A percentile compares a stretch with the other conserved stretches of the same genome.
Evolutionary conservation across 306 rosid genomes (phyloP).

Genomic region (Styphnolobium japonicum): DNA sequence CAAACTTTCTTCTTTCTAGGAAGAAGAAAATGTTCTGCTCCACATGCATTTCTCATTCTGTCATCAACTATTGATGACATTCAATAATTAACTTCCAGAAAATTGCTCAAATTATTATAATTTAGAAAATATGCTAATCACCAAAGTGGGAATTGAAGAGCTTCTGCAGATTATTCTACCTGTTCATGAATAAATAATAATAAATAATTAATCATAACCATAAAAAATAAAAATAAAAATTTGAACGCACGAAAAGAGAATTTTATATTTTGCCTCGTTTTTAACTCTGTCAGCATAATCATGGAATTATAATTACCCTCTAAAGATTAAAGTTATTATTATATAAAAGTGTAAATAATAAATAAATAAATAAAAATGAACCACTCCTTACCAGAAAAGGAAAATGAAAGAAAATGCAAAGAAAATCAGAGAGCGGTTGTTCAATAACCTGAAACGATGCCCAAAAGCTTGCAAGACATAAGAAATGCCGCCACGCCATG

Average conservation of each 20-base stretch:
- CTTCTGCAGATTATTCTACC: background rate
- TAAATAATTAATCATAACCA: too few species aligned
- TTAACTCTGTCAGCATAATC: background rate
- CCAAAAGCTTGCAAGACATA: constrained; percentile 23
- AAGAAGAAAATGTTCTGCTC: background rate
- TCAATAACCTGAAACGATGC: constrained; percentile 27
- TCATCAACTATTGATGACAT: background rate
- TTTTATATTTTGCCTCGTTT: background rate
- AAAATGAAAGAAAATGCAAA: background rate
- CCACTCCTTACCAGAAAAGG: background rate
- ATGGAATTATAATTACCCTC: background rate
- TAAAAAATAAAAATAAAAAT: background rate
- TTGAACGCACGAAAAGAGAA: background rate
- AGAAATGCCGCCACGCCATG: constrained; percentile 33
- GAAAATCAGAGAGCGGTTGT: constrained; percentile 16
- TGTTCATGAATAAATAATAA: too few species aligned
- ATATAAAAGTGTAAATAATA: background rate
- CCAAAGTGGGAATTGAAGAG: background rate
- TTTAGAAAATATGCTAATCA: background rate
- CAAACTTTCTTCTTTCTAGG: background rate
- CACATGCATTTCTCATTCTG: background rate
- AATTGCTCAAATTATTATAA: background rate
- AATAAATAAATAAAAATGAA: too few species aligned
- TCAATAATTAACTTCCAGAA: background rate
- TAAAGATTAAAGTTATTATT: background rate